phyloP scores from a whole-genome alignment of 805 yeast genomes.

The Torulaspora indica region DNA sequence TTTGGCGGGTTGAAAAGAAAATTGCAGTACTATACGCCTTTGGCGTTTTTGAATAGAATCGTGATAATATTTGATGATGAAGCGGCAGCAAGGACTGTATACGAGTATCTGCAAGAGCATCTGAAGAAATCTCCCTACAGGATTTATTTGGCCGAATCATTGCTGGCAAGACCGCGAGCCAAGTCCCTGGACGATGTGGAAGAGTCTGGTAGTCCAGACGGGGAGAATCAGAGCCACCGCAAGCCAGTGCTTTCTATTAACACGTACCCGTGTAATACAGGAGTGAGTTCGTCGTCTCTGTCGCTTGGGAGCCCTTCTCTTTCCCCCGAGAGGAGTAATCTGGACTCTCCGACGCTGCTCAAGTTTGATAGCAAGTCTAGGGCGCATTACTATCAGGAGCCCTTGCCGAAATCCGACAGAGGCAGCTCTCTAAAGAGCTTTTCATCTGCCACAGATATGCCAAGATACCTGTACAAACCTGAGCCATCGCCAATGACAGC shows the following conservation, averaged over 20 bases:
- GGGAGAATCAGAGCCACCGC: not conserved
- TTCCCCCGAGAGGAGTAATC: conserved; percentile 28
- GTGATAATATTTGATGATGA: conserved; percentile 37
- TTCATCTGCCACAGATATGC: conserved; percentile 1
- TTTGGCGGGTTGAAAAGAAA: conserved; percentile 25
- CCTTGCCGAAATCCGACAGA: conserved; percentile 22
- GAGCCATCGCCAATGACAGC: not conserved
- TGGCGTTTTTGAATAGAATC: conserved; percentile 41
- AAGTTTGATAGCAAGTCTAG: conserved; percentile 25
- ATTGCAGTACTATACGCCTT: conserved; percentile 38
- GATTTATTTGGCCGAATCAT: conserved; percentile 36
- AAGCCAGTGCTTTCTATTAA: conserved; percentile 30
- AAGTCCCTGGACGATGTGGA: conserved; percentile 14
- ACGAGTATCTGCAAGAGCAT: conserved; percentile 16
- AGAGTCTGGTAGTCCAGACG: not conserved
- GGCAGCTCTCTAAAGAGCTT: not conserved
- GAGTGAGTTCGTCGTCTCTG: conserved; percentile 18
- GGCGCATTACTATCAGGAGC: conserved; percentile 31
- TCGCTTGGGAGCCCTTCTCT: conserved; percentile 28
- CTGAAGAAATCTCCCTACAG: conserved; percentile 22
- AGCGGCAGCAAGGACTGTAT: conserved; percentile 24
- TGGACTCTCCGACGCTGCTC: conserved; percentile 32
- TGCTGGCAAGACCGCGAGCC: conserved; percentile 32
- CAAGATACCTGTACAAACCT: conserved; percentile 11
- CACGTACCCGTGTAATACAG: conserved; percentile 27